Conservation (phyloP, 345 rosid genomes). For the Moricandia arvensis region DNA sequence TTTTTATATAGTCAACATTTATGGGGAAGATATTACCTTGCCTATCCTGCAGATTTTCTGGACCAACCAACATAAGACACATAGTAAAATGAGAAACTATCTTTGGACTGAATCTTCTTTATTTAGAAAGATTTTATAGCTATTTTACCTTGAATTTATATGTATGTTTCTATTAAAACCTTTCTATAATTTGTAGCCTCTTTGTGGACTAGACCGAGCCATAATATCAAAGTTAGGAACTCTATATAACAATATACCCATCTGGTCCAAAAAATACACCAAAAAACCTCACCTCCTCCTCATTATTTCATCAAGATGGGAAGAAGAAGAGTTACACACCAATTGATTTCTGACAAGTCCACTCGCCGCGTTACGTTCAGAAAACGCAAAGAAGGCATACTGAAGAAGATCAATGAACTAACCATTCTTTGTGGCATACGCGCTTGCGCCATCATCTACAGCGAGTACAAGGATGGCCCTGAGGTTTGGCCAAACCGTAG, state of each 20-base stretch:
- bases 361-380: conserved; percentile 33
- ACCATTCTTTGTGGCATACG: conserved; percentile 33
- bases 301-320: conserved; percentile 18
- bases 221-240: conserved; percentile 23
- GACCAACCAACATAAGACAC: conserved; percentile 15
- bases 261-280: not conserved
- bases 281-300: not conserved
- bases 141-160: conserved; percentile 16
- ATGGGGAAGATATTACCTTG: too few relatives aligned
- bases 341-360: conserved; percentile 28
- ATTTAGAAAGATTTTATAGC: conserved; percentile 16
- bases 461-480: conserved; percentile 40
- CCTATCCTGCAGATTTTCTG: not conserved
- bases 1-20: too few relatives aligned
- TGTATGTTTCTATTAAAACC: not conserved
- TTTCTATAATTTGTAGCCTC: conserved; percentile 22
- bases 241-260: conserved; percentile 27
- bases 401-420: conserved; percentile 35
- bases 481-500: conserved; percentile 45
- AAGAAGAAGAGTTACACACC: conserved; percentile 35
- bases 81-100: conserved; percentile 3
- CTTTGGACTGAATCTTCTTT: conserved; percentile 13
- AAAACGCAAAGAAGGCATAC: conserved; percentile 36
- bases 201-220: conserved; percentile 33
- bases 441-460: conserved; percentile 39